Evolutionary conservation across 2,329 filamentous ascomycete genomes (phyloP), one percentile per base, ranked within the genome.

Genomic region (Whalleya microplaca): DNA sequence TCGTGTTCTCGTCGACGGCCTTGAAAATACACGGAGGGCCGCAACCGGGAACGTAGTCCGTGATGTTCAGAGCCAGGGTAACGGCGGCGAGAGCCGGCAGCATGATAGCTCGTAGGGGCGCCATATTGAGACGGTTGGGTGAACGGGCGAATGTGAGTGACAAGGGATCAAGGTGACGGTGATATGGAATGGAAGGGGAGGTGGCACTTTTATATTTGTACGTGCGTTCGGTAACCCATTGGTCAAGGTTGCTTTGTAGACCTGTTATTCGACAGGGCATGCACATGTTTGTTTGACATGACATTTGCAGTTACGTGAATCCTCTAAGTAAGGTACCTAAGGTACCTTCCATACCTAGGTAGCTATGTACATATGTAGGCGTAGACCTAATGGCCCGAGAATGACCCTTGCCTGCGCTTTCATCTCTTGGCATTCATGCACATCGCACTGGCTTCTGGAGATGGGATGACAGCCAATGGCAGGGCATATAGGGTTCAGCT

Each of bases 91-190:
- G 59, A 51, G 63, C 60, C 45, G 68, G 56, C 4, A 62, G 64
- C 8, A 56, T 62, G 46, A 69, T 48, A 9, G 62, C 44, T n/a
- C 66, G 66, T 40, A 68, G 53, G 49, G 68, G 65, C 21, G 68
- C 68, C 68, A 70, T 70, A 41, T 41, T 59, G 57, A 51, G 45
- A n/a, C n/a, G n/a, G n/a, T n/a, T n/a, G n/a, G n/a, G n/a, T n/a
- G 48, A 41, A 50, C 37, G 5, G 21, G 18, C 37, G 18, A 10
- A 32, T 23, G 19, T 27, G 37, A 3, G 23, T 12, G 2, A 16
- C 2, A 32, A 18, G 43, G 12, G 48, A 43, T 48, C 19, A 18
- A 48, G 19, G n/a, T 5, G 3, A 21, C n/a, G 16, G 8, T 27
- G 23, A 5, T 12, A 50, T 19, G 4, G 5, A 29, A 32, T n/a